Evolutionary conservation across 495 filamentous ascomycete species (phyloP).

Genomic region (Cenococcum geophilum): DNA sequence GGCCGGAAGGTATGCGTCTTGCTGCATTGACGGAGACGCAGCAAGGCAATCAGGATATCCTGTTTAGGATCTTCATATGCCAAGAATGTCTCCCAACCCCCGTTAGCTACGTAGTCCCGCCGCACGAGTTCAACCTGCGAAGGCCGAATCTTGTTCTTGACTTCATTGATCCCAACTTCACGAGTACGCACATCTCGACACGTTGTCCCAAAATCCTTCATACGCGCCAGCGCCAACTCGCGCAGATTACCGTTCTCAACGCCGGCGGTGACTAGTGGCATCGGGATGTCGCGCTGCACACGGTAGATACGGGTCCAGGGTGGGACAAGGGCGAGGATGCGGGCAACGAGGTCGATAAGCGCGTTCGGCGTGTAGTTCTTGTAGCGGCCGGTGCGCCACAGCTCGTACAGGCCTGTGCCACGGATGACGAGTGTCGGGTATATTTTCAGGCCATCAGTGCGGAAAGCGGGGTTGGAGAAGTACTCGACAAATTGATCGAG

Average conservation of each 20-base stretch:
- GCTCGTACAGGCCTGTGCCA: slow-evolving; percentile 91
- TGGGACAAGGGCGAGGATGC: slow-evolving; percentile 88
- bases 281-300: slow-evolving; percentile 96
- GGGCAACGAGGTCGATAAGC: slow-evolving; percentile 87
- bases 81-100: slow-evolving; percentile 96
- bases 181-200: slow-evolving; percentile 97
- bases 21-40: slow-evolving; percentile 86
- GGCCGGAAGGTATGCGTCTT: slow-evolving; percentile 82
- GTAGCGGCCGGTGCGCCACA: slow-evolving; percentile 94
- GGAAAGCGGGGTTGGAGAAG: slow-evolving; percentile 92
- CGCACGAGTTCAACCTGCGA: slow-evolving; percentile 96
- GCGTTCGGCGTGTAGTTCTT: slow-evolving; percentile 98
- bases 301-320: slow-evolving; percentile 99
- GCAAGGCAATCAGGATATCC: slow-evolving; percentile 89
- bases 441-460: slow-evolving; percentile 97
- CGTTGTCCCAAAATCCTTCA: slow-evolving; percentile 98
- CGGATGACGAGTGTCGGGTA: slow-evolving; percentile 97
- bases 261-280: slow-evolving; percentile 93
- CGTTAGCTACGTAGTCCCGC: slow-evolving; percentile 89
- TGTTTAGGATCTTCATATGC: slow-evolving; percentile 98
- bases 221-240: slow-evolving; percentile 83
- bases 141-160: slow-evolving; percentile 95
- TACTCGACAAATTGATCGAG: slow-evolving; percentile 95
- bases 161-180: slow-evolving; percentile 97
- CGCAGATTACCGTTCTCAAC: slow-evolving; percentile 97